phyloP scores from a whole-genome alignment of 257 asterid genomes.

The Solanum appendiculatum region DNA sequence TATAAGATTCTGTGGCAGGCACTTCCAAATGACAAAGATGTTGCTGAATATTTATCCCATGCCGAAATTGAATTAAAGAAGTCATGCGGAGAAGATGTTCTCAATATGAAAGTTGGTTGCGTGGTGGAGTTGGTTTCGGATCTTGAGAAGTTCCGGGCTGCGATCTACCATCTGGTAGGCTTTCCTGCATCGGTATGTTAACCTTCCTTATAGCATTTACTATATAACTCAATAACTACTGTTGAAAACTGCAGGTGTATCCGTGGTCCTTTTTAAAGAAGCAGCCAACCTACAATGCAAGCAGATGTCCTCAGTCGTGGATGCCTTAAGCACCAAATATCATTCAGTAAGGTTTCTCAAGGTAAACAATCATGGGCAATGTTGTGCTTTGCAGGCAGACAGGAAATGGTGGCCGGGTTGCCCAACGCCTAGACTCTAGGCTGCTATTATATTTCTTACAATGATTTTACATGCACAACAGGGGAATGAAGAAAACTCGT shows the following conservation, averaged over 20 bases:
- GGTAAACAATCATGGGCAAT: constrained; percentile 25
- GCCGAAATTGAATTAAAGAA: constrained; percentile 23
- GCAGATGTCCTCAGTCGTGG: constrained; percentile 62
- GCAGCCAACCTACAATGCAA: constrained; percentile 40
- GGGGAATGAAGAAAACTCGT: not conserved
- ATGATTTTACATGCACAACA: not conserved
- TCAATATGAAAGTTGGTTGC: constrained; percentile 85
- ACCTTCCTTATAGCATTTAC: not conserved
- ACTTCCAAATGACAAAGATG: constrained; percentile 57
- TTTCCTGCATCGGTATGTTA: constrained; percentile 11
- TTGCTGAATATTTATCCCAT: constrained; percentile 62
- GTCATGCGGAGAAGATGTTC: constrained; percentile 80
- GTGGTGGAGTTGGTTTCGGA: constrained; percentile 57
- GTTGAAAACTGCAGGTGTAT: constrained; percentile 47
- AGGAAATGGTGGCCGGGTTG: too few species aligned
- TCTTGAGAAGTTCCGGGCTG: constrained; percentile 76
- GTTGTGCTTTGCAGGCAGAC: not conserved
- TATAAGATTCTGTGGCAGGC: constrained; percentile 59
- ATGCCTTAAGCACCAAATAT: constrained; percentile 50
- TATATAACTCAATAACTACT: constrained; percentile 3
- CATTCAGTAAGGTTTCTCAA: constrained; percentile 71
- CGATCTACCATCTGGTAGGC: constrained; percentile 64
- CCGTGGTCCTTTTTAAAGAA: constrained; percentile 59
- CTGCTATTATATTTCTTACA: not conserved
- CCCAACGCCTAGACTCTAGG: not conserved